phyloP scores from a whole-genome alignment of 129 eudicot genomes.

The Pittosporum tobira region DNA sequence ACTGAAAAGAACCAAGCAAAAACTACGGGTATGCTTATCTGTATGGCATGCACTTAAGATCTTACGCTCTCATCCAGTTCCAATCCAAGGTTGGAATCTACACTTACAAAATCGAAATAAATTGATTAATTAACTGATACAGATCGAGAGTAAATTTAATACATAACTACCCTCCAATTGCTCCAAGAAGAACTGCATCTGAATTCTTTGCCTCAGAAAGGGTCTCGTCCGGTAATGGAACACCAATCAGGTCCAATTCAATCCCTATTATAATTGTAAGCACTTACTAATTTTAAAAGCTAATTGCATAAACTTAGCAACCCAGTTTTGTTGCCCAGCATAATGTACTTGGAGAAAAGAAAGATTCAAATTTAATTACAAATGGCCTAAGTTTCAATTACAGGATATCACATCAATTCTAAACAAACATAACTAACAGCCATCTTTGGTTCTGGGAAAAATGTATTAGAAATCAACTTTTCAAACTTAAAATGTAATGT shows the following conservation, averaged over 20 bases:
- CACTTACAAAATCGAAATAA: background rate
- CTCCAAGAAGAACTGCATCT: constrained; percentile 94
- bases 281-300: background rate
- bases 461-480: background rate
- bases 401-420: too few relatives aligned
- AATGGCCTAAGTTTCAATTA: too few relatives aligned
- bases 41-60: background rate
- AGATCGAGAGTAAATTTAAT: background rate
- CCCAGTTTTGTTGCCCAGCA: background rate
- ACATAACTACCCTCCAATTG: constrained; percentile 77
- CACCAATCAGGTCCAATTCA: constrained; percentile 82
- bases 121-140: background rate
- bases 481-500: background rate
- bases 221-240: constrained; percentile 93
- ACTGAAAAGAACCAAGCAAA: background rate
- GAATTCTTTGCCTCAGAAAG: constrained; percentile 69
- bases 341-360: background rate
- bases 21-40: background rate
- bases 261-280: constrained; percentile 36
- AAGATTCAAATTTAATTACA: background rate
- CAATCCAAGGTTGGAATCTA: background rate
- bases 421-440: background rate
- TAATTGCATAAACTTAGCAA: background rate
- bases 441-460: background rate
- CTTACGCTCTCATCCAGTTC: background rate